Base-by-base conservation (phyloP, 1,284 basidiomycete species). In the Amylostereum chailletii region DNA sequence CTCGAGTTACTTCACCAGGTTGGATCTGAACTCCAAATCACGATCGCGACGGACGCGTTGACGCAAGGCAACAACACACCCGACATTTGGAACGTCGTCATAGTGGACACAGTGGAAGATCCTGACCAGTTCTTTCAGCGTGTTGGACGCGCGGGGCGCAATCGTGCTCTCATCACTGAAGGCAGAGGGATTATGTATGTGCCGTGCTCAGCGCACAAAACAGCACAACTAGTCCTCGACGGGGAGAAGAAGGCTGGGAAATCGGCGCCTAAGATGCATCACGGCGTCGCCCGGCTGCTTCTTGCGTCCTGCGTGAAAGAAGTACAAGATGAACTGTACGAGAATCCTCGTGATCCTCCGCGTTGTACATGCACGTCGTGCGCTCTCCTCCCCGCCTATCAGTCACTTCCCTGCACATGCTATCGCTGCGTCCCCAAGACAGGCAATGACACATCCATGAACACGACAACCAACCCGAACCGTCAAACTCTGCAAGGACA, bases 11-110 rank as follows among this genome's bases (percentile, higher is more conserved):
- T n/a, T n/a, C n/a, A n/a, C n/a, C n/a, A n/a, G n/a, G n/a, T n/a
- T n/a, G n/a, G n/a, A n/a, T n/a, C n/a, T n/a, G 19, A 45, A 26
- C 11, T 42, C 31, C 50, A 51, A 26, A 45, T 59, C 38, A 32
- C 54, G 10, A 47, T 57, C 27, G 50, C 57, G 3, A 60, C 57
- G 2, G 53, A 53, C 36, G 43, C 53, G 3, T 38, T 57, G 4
- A 47, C 41, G 31, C 53, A 57, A 19, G 57, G 59, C 19, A 40
- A 57, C 19, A 50, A 57, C 43, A 40, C 55, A 11, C 49, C 55
- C 4, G 49, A 53, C 33, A 48, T 58, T 29, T 41, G 48, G 3
- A 50, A 54, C 45, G 53, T 54, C 4, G 10, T 43, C 9, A 11
- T 42, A 45, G 4, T 27, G 26, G 29, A 44, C 19, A 19, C 48